These are phyloP conservation scores for Globisporangium middletonii DNA, from an alignment of 352 stramenopile genomes.

Conservation along the genomic window DNA sequence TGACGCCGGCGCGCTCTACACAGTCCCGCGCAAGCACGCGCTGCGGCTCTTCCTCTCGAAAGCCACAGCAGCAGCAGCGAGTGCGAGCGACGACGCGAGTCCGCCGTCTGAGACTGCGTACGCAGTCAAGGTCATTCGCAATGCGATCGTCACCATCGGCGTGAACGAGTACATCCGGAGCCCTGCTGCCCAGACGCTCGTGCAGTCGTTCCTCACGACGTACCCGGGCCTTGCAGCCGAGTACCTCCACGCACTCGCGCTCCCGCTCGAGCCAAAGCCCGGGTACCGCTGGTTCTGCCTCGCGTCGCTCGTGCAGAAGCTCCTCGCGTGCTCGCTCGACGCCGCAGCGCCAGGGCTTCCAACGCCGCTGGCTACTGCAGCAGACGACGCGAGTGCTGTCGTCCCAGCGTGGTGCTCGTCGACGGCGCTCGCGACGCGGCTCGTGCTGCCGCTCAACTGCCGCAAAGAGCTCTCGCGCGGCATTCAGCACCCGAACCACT, in stretches of 20 bases:
- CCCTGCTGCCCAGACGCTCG: slow-evolving; percentile 40
- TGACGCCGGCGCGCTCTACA: slow-evolving; percentile 43
- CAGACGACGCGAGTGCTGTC: not conserved
- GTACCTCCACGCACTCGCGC: slow-evolving; percentile 45
- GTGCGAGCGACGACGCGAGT: slow-evolving; percentile 11
- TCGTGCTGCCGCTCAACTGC: slow-evolving; percentile 64
- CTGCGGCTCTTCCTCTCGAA: slow-evolving; percentile 44
- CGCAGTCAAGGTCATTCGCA: slow-evolving; percentile 59
- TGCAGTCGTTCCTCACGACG: slow-evolving; percentile 44
- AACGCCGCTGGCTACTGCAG: not conserved
- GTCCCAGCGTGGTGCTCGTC: slow-evolving; percentile 39
- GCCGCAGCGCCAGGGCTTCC: slow-evolving; percentile 22
- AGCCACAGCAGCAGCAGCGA: slow-evolving; percentile 4
- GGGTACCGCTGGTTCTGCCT: slow-evolving; percentile 79
- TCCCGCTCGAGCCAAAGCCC: slow-evolving; percentile 69
- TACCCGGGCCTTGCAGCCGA: slow-evolving; percentile 61
- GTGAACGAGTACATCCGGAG: slow-evolving; percentile 59
- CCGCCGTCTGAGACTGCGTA: slow-evolving; percentile 37
- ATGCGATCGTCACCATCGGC: slow-evolving; percentile 52
- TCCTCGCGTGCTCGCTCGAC: slow-evolving; percentile 51
- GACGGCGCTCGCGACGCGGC: slow-evolving; percentile 39
- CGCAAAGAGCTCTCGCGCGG: slow-evolving; percentile 78
- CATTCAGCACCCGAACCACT: slow-evolving; percentile 66
- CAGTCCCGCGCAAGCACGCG: slow-evolving; percentile 32
- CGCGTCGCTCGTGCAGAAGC: slow-evolving; percentile 58